Base-by-base conservation (phyloP, 1,284 basidiomycete genomes). In the Singerocomus inundabilis region DNA sequence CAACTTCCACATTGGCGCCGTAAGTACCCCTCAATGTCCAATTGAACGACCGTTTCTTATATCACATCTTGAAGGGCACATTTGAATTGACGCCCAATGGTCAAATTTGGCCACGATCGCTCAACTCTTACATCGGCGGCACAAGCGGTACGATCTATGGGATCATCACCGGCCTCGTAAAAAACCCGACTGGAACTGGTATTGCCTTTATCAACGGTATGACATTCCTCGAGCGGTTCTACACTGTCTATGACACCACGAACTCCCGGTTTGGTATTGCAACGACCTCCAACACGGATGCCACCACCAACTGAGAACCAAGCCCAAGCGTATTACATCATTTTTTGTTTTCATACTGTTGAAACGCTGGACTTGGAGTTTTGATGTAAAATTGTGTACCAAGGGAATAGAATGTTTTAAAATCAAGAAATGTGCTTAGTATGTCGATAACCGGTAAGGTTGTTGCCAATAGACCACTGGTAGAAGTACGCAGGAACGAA, bases 171-270 rank as follows among this genome's bases (percentile, higher is more conserved):
- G 67, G 78, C 54, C 52, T 74, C 26, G 74, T n/a, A n/a, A n/a
- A 74, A 15, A 46, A 60, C 4, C 52, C 57, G 26, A 69, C 66
- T 9, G 76, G 74, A n/a, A 24, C 70, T 54, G 78, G 78, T 39
- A 63, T 79, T 16, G 77, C 78, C 62, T 79, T 80, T 55, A 69
- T 81, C 59, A 73, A 78, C 58, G 80, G 81, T 6, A 75, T 71
- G 57, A 60, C 67, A 26, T 84, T 81, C 75, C 70, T 83, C 46
- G 79, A 87, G 66, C 78, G 84, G 25, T 87, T 81, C 76, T 86
- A 85, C 68, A 75, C 76, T 25, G 81, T 84, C 30, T 85, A 69
- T 59, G 85, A 88, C 59, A 81, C 80, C 26, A 67, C 72, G 38
- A 80, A 81, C 67, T 51, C 58, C 8, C 72, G 60, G 21, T 70